Evolutionary conservation across 2,329 filamentous ascomycete genomes (phyloP), one percentile per base, ranked within the genome.

Genomic region (Rutstroemia sp.): DNA sequence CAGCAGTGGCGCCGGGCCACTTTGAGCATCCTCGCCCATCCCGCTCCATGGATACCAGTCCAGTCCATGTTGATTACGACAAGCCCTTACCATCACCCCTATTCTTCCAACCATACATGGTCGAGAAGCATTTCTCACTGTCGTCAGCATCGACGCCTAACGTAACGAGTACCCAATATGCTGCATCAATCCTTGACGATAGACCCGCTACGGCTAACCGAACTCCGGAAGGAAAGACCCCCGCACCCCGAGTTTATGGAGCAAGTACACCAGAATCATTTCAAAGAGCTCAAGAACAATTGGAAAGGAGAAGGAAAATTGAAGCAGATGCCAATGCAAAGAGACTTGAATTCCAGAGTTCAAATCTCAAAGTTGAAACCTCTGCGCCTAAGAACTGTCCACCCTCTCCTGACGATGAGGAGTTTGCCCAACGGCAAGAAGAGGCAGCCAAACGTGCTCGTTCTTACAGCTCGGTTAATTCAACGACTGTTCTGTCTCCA

Each of bases 1-100:
- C 78, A 4, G 77, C 83, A 1, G 73, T 79, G 21, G 86, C 80
- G 1, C 78, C 84, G 3, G 87, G 87, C 57, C 83, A 56, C 9
- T 63, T 68, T 27, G 62, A 66, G 30, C 62, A 63, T 45, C 49
- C 59, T 8, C 60, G 58, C 18, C 58, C 63, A 6, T 62, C 61
- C 23, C 50, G 59, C 25, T 67, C 63, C 18, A 45, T 59, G n/a
- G 58, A 65, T n/a, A 52, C 60, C 23, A 65, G 63, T 45, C 61
- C 65, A 19, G 62, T 58, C 5, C 57, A 48, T 47, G 16, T 41
- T 8, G 25, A 46, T 46, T 54, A 59, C 41, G 63, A 67, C 18
- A 61, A 61, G 46, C 60, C 63, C 16, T 54, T 67, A 16, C 55
- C 66, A 8, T 68, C 66, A 23, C 66, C 66, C 5, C 49, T 65